Base-by-base conservation (phyloP, 2,329 filamentous ascomycete genomes). In the Hypoxylon sp. region DNA sequence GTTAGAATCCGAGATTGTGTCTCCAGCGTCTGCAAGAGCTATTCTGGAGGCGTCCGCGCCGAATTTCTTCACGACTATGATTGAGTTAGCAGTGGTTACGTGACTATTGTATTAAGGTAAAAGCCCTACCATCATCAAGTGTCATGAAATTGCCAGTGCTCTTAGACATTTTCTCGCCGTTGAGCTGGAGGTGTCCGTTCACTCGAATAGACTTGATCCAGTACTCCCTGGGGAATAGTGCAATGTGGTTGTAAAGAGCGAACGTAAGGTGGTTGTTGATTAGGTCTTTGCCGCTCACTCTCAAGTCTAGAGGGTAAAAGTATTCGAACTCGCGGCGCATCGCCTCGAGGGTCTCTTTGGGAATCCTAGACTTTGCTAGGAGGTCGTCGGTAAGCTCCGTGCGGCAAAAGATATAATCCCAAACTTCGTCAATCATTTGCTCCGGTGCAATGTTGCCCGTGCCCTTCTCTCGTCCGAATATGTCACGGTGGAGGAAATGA, bases 91-190 rank as follows among this genome's bases (percentile, higher is more conserved):
- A 27, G 30, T 10, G n/a, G 88, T n/a, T 40, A 27, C 6, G 11
- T 35, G 20, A 6, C 10, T 20, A 4, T 20, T n/a, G 30, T 17
- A 37, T 14, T 14, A 17, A 22, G 8, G n/a, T 4, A 11, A 37
- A 11, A 49, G 13, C 13, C 13, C 53, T 63, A 70, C 67, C 65
- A 70, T 98, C 93, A 60, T 90, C 88, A 58, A 98, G 85, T 10
- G 96, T 98, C 80, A 99, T 86, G 85, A 99, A 99, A 84, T 98
- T 99, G 70, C 96, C 96, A 0, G 95, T 98, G 60, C 92, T 95
- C 85, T 99, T 99, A 80, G 90, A 92, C 96, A 99, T 99, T 88
- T 99, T 99, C 79, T 97, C 93, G 55, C 95, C 95, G 79, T 99
- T 99, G 72, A 99, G 86, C 81, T 97, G 89, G 76, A 98, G 83